phyloP scores from a whole-genome alignment of 371 early-diverging fungal genomes.

The Dichotomocladium elegans region DNA sequence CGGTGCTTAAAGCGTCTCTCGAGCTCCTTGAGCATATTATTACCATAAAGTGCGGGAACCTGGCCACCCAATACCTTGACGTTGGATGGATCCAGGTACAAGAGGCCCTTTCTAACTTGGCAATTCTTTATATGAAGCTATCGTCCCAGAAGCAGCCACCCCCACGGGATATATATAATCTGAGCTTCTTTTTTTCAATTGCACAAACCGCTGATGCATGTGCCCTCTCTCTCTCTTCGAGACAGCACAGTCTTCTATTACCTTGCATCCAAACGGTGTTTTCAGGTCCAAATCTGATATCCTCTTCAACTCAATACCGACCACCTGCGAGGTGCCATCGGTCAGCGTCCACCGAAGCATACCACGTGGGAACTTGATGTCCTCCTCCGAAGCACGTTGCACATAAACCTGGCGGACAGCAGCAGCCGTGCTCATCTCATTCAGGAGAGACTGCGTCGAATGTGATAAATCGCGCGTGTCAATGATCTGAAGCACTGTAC shows the following conservation, averaged over 20 bases:
- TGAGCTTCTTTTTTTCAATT: not conserved
- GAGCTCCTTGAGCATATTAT: conserved; percentile 26
- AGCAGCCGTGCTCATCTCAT: conserved; percentile 13
- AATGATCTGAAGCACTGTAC: conserved; percentile 33
- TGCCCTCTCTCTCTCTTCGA: not conserved
- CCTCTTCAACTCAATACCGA: conserved; percentile 28
- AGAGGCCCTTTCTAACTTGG: conserved; percentile 28
- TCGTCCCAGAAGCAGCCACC: too few species aligned
- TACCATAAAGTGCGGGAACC: conserved; percentile 22
- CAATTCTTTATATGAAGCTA: conserved; percentile 31
- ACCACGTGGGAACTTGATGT: conserved; percentile 25
- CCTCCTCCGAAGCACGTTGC: conserved; percentile 10
- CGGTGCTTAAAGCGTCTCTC: conserved; percentile 20
- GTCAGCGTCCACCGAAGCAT: conserved; percentile 31
- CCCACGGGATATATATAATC: too few species aligned
- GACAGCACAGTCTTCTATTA: too few species aligned
- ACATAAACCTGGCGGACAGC: conserved; percentile 28
- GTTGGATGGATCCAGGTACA: conserved; percentile 21
- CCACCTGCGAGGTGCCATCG: conserved; percentile 28
- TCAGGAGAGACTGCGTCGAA: conserved; percentile 25
- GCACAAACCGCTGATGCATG: not conserved
- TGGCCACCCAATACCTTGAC: conserved; percentile 32
- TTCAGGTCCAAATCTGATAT: conserved; percentile 23
- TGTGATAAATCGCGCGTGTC: conserved; percentile 28
- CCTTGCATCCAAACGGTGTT: conserved; percentile 43